Percentiles rank a stretch among this genome's conserved stretches.
phyloP scores from a whole-genome alignment of 768 basidiomycete genomes.

The Lactifluus rugatus region DNA sequence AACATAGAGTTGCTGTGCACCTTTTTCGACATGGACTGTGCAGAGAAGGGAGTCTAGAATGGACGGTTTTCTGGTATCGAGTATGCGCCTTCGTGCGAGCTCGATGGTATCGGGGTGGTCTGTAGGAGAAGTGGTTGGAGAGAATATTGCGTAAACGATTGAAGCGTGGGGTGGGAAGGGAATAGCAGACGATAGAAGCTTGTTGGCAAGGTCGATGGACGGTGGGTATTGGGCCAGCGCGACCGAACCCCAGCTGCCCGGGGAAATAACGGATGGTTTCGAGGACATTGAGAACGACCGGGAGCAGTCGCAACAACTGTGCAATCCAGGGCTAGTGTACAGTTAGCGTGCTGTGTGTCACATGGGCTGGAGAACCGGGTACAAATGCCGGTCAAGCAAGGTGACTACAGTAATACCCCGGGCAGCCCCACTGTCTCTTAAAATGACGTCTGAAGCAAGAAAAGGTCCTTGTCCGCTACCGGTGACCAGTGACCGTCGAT shows the following conservation, averaged over 20 bases:
- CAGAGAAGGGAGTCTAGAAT: slow-evolving; percentile 44
- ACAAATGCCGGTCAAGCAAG: background rate
- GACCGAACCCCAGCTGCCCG: slow-evolving; percentile 27
- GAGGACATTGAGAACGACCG: slow-evolving; percentile 22
- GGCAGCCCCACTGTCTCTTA: background rate
- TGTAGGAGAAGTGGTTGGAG: slow-evolving; percentile 24
- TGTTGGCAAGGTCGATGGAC: slow-evolving; percentile 29
- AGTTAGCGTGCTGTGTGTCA: background rate
- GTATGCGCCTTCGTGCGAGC: slow-evolving; percentile 40
- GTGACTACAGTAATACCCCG: background rate
- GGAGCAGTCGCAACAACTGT: background rate
- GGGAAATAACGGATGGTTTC: slow-evolving; percentile 20
- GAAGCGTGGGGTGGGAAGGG: slow-evolving; percentile 34
- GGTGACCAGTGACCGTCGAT: background rate
- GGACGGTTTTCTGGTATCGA: slow-evolving; percentile 31
- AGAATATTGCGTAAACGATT: slow-evolving; percentile 40
- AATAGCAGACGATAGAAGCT: slow-evolving; percentile 39
- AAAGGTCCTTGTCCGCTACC: background rate
- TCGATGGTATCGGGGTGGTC: slow-evolving; percentile 40
- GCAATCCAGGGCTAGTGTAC: background rate
- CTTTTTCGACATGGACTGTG: slow-evolving; percentile 38
- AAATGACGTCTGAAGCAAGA: background rate
- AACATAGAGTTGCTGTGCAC: slow-evolving; percentile 43
- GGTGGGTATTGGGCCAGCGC: slow-evolving; percentile 26
- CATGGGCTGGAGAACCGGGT: background rate